Percentiles rank a stretch among this genome's conserved stretches.
Conservation (phyloP, 805 yeast species). For the Schizosaccharomyces lindneri region DNA sequence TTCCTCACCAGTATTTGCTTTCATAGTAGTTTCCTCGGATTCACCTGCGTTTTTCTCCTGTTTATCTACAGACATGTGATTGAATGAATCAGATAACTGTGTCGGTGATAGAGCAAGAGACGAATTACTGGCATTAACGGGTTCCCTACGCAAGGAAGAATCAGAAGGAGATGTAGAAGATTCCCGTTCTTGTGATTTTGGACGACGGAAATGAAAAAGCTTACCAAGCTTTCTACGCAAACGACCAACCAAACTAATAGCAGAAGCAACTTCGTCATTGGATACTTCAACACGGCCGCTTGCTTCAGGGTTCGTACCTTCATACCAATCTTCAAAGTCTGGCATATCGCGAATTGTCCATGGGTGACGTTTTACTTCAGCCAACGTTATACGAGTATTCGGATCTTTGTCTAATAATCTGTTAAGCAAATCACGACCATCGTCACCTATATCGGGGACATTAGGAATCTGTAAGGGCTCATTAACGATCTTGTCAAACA, state of each 20-base stretch:
- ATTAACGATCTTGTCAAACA: constrained; percentile 58
- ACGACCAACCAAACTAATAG: constrained; percentile 21
- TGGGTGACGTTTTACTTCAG: constrained; percentile 52
- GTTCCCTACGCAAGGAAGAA: not conserved
- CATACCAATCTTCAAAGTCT: constrained; percentile 4
- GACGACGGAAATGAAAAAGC: not conserved
- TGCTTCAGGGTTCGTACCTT: not conserved
- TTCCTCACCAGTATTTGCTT: no score
- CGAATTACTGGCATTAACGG: not conserved
- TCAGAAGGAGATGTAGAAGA: not conserved
- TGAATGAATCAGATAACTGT: not conserved
- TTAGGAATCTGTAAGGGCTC: constrained; percentile 34
- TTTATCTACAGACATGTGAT: not conserved
- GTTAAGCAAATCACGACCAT: constrained; percentile 28
- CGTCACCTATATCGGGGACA: constrained; percentile 8
- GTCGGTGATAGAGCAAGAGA: not conserved
- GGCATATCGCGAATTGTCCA: constrained; percentile 28
- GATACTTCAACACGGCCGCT: constrained; percentile 23
- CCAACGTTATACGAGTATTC: constrained; percentile 35
- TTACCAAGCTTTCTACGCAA: not conserved
- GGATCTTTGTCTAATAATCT: constrained; percentile 51
- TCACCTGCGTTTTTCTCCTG: no score
- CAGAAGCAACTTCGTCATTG: constrained; percentile 44
- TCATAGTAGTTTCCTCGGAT: no score
- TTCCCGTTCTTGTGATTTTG: not conserved